Base-by-base conservation (phyloP, 1,284 basidiomycete species). In the Farysia itapuensis region DNA sequence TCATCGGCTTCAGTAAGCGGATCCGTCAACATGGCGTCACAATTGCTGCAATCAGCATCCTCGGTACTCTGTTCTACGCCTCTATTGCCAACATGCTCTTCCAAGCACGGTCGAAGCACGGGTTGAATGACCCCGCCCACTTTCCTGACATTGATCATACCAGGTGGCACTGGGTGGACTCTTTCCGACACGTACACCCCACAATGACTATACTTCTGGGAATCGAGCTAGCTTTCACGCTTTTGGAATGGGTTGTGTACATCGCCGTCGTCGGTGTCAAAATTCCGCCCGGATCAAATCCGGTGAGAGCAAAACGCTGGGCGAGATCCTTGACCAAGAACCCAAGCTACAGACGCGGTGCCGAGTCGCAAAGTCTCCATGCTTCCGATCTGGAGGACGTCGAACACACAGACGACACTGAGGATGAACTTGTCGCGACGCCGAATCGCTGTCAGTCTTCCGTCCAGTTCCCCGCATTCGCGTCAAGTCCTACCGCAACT, bases 41-140 rank as follows among this genome's bases (percentile, higher is more conserved):
- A 3, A 47, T 66, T 4, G 64, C 58, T 16, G 64, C 64, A 13
- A 52, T 50, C 35, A 58, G 53, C 28, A 51, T 66, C 40, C 47
- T 66, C 20, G 56, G 58, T 39, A 46, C 50, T 2, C 53, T 66
- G 9, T 66, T 63, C 37, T 53, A 60, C 37, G 47, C 58, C 18
- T 66, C 64, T 11, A 31, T 63, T 19, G 58, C 59, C 37, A 66
- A 66, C 24, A 30, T 66, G 22, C 51, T 66, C 26, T 54, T 66
- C 25, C 58, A 66, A 22, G 64, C 59, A 4, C 43, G 53, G 14
- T 15, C 48, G 1, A 57, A 56, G 24, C 43, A 43, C 4, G 40
- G 37, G 3, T 26, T 28, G 2, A 4, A 44, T 9, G 19, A n/a
- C n/a, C 28, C 29, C 8, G 18, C 13, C 4, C 37, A 20, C 4